Conservation (phyloP, 2,329 filamentous ascomycete genomes). For the Colletotrichum limetticola region DNA sequence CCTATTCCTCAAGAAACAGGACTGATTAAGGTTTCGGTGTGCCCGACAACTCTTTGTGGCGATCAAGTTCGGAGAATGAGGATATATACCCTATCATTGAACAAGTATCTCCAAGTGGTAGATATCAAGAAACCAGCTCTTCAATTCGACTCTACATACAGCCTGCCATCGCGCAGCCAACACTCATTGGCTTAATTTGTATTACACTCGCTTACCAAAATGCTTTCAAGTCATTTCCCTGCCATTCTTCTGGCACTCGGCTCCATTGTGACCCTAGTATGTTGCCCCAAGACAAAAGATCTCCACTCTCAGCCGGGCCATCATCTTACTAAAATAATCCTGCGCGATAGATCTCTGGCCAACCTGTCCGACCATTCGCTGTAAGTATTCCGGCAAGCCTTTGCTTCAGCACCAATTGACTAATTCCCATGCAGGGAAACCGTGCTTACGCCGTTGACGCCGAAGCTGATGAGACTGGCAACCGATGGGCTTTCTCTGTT, state of each 20-base stretch:
- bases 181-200: background rate
- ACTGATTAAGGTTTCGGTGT: background rate
- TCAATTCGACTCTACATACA: background rate
- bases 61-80: background rate
- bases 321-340: background rate
- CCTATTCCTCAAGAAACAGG: background rate
- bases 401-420: rapidly evolving
- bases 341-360: background rate
- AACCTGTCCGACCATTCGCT: background rate
- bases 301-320: rapidly evolving
- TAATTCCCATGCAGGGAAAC: background rate
- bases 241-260: background rate
- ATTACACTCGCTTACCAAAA: background rate
- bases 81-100: background rate
- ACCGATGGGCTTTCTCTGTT: constrained; percentile 3
- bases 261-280: background rate
- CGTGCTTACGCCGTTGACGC: background rate
- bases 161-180: background rate
- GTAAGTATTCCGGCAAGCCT: background rate
- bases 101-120: background rate
- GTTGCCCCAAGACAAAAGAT: background rate
- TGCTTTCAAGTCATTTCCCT: background rate
- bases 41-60: background rate
- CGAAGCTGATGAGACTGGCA: background rate
- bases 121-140: background rate